Percentiles rank a stretch among this genome's conserved stretches.
These are phyloP conservation scores for Mycena rebaudengoi DNA, from an alignment of 768 basidiomycete genomes.

Conservation along the genomic window DNA sequence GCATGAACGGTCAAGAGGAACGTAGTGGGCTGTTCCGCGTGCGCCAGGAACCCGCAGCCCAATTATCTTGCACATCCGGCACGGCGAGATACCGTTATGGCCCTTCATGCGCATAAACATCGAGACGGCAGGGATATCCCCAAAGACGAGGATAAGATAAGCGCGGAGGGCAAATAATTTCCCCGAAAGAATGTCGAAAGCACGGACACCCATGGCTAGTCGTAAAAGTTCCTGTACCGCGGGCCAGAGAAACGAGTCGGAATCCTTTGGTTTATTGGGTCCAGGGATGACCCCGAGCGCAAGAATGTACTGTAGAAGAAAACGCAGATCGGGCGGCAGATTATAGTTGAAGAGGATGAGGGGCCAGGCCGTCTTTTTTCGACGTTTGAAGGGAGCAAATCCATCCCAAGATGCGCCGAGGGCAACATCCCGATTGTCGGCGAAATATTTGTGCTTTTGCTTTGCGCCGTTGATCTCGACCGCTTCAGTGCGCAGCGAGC, in stretches of 20 bases:
- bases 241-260: slow-evolving; percentile 48
- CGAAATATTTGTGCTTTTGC: too few relatives aligned
- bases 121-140: slow-evolving; percentile 43
- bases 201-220: slow-evolving; percentile 41
- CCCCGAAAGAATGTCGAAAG: slow-evolving; percentile 30
- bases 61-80: slow-evolving; percentile 37
- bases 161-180: slow-evolving; percentile 38
- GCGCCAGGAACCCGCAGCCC: slow-evolving; percentile 27
- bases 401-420: too few relatives aligned
- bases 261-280: slow-evolving; percentile 45
- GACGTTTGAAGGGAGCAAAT: too few relatives aligned
- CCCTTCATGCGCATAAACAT: slow-evolving; percentile 48
- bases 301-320: slow-evolving; percentile 39
- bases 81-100: slow-evolving; percentile 44
- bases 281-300: slow-evolving; percentile 51
- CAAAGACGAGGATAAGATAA: slow-evolving; percentile 37
- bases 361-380: slow-evolving; percentile 43
- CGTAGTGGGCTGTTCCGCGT: slow-evolving; percentile 32
- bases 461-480: too few relatives aligned
- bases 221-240: slow-evolving; percentile 42
- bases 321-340: slow-evolving; percentile 45
- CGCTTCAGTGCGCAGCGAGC: too few relatives aligned
- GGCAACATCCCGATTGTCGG: too few relatives aligned
- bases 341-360: slow-evolving; percentile 52
- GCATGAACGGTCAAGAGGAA: slow-evolving; percentile 31